Evolutionary conservation across 768 basidiomycete species (phyloP), one percentile per base, ranked within the genome.

Genomic region (Trametes meyenii): DNA sequence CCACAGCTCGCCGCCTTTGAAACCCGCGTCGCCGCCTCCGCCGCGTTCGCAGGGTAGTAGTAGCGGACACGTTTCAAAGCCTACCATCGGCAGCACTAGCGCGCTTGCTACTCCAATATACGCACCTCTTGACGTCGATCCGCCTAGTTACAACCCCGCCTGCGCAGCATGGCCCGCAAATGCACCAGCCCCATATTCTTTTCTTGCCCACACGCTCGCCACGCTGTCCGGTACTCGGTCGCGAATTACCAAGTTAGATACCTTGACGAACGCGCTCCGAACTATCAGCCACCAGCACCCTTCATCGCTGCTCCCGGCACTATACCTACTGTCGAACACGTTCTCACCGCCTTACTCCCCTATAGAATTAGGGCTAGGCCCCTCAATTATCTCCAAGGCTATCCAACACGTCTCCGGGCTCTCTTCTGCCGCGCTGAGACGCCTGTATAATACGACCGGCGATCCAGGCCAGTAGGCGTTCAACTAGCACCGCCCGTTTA

Each of bases 241-340:
- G 21, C 84, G 92, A 26, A 89, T 86, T 52, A 70, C 77, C 36
- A 92, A 93, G 56, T 71, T 85, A 61, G 85, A 88, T 67, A 81
- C 80, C 17, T 74, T 92, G 58, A 88, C 87, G 39, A 96, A 96
- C 67, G 80, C 88, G 29, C 73, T 96, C 10, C 86, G 89, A 29
- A 80, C 84, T 21, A 80, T 96, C 54, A 79, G 86, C 62, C 71
- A 76, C 40, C 82, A 85, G 66, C 85, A 94, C 67, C 83, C 90
- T 0, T 56, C 78, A 21, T 89, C 91, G 42, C 81, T 96, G 45
- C 76, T 89, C 48, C 82, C 90, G n/a, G 81, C 90, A 38, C 75
- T 94, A 7, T 94, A 94, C 71, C 83, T 94, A 21, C 77, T 94
- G 35, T 92, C 92, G 13, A 95, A 94, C 71, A 83, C 89, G 21